These are phyloP conservation scores for Solanum bulbocastanum DNA, from an alignment of 257 asterid genomes.

Conservation along the genomic window DNA sequence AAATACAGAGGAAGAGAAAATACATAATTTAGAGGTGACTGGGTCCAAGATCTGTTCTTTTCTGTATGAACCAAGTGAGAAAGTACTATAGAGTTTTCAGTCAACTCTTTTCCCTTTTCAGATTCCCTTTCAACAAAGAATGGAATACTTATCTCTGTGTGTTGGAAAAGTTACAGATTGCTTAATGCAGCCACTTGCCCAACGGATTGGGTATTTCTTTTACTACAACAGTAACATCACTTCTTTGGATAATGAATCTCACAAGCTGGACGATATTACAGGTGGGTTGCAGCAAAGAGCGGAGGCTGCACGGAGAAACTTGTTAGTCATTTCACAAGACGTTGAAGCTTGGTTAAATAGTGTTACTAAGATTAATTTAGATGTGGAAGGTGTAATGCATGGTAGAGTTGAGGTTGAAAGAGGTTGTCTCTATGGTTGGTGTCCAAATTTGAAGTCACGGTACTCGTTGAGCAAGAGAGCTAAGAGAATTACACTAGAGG, in stretches of 20 bases:
- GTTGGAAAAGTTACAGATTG: neutral
- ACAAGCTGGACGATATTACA: neutral
- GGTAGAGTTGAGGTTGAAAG: neutral
- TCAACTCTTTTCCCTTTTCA: neutral
- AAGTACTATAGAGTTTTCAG: neutral
- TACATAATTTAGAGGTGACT: neutral
- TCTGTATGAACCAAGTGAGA: neutral
- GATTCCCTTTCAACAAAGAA: neutral
- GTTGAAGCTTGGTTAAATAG: neutral
- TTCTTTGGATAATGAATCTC: neutral
- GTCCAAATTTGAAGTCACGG: neutral
- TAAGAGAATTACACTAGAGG: neutral
- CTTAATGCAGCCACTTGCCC: neutral
- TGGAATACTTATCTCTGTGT: neutral
- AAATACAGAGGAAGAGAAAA: neutral
- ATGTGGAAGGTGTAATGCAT: neutral
- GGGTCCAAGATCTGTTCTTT: neutral
- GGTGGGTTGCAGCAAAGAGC: neutral
- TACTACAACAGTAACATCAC: neutral
- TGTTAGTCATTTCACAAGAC: neutral
- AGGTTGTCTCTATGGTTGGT: constrained; percentile 1
- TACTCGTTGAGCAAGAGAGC: constrained; percentile 1
- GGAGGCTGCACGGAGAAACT: constrained; percentile 1
- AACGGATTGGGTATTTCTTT: neutral
- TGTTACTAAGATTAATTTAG: neutral